phyloP scores from a whole-genome alignment of 495 filamentous ascomycete species.

The Hyaloscypha hepaticicola region DNA sequence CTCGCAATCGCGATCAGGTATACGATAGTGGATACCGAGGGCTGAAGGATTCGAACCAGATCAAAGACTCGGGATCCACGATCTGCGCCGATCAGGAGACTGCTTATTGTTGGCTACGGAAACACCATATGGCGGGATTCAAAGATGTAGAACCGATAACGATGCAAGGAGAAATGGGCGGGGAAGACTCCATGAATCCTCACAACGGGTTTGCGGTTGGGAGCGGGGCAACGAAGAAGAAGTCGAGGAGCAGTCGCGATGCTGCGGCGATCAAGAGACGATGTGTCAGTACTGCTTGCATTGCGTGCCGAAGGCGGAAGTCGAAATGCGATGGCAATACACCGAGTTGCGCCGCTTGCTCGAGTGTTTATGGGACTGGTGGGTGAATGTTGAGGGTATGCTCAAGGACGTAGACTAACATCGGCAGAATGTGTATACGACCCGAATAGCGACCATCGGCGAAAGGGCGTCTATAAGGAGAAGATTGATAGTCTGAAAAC shows the following conservation, averaged over 20 bases:
- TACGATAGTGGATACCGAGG: not conserved
- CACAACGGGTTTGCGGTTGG: not conserved
- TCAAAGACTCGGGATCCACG: not conserved
- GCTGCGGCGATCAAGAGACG: conserved; percentile 66
- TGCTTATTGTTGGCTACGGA: not conserved
- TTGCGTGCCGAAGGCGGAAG: conserved; percentile 87
- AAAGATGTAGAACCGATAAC: conserved; percentile 15
- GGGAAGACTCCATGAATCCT: conserved; percentile 5
- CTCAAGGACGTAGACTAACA: not conserved
- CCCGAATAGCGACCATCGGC: conserved; percentile 89
- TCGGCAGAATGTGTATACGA: conserved; percentile 80
- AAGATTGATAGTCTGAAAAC: conserved; percentile 89
- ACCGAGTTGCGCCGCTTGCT: conserved; percentile 90
- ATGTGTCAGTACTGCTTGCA: conserved; percentile 91
- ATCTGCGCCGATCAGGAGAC: not conserved
- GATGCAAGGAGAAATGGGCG: conserved; percentile 1
- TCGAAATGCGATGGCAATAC: conserved; percentile 95
- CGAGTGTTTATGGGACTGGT: conserved; percentile 87
- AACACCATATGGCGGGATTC: conserved; percentile 14
- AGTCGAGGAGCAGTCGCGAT: conserved; percentile 47
- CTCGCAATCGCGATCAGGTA: not conserved
- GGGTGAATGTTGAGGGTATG: not conserved
- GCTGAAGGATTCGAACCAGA: not conserved
- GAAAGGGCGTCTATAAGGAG: conserved; percentile 95
- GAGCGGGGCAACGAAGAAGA: conserved; percentile 43